Evolutionary conservation across 2,329 filamentous ascomycete genomes (phyloP), one percentile per base, ranked within the genome.

Genomic region (Aspergillus nomiae): DNA sequence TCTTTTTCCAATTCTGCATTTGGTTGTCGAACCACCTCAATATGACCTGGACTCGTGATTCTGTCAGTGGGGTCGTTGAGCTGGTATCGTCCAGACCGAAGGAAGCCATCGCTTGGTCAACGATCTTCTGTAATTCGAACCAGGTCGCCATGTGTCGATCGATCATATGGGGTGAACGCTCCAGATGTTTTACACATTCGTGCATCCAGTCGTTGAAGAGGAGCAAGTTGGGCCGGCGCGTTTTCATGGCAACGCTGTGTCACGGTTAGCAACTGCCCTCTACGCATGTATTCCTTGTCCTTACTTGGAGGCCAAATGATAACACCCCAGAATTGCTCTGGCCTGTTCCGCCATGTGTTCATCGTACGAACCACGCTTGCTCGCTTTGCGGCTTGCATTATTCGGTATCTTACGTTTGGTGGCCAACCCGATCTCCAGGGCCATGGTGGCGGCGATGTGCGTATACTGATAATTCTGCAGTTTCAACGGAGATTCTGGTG

Each of bases 391-490:
- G 60, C 46, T 63, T 51, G 28, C 63, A 55, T 61, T 69, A 28
- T 67, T 70, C 34, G 69, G 66, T 9, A 73, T 68, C 16, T 70
- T 71, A 21, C 69, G 67, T 55, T 74, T 74, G 4, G 74, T 74
- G 21, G 74, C 74, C 43, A 77, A 66, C 1, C 79, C 79, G 56
- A 82, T 78, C 54, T 82, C 80, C 68, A 81, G 69, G 4, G 79
- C 82, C 82, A 85, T 84, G 1, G 82, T 82, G 32, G 81, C 80
- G 10, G 82, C 83, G 67, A 84, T 82, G 64, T 84, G 82, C 30
- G 83, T 81, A 62, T 84, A 82, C 67, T 85, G 81, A 69, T 83
- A 84, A 67, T 83, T 80, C 60, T 84, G 83, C 62, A 84, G 66
- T 64, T 80, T 78, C 61, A 80, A 74, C 58, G 81, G 82, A 59